A percentile compares a stretch with the other conserved stretches of the same genome.
These are phyloP conservation scores for Brassica hybrid DNA, from an alignment of 441 rosid species.

Conservation along the genomic window DNA sequence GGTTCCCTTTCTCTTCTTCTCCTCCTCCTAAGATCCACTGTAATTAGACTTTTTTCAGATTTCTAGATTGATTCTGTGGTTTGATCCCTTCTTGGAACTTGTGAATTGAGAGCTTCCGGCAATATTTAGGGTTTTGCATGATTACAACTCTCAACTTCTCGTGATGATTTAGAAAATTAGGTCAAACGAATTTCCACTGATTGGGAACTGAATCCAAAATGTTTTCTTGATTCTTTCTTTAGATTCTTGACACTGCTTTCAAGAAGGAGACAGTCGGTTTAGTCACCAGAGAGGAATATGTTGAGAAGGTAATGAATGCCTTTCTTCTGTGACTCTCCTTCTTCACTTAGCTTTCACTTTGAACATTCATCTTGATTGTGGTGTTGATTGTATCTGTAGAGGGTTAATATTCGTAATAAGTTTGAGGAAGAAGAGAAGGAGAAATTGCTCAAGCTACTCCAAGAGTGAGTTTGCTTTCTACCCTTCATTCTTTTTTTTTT, in stretches of 20 bases:
- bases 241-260: slow-evolving; percentile 94
- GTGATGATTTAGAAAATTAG: slow-evolving; percentile 1
- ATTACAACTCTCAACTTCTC: neutral
- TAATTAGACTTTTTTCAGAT: neutral
- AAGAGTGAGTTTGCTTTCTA: slow-evolving; percentile 65
- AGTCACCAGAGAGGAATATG: slow-evolving; percentile 93
- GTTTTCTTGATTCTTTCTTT: neutral
- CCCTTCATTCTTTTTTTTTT: neutral
- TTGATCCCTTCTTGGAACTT: neutral
- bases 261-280: slow-evolving; percentile 95
- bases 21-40: neutral
- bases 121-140: slow-evolving; percentile 2
- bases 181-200: no score
- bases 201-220: neutral
- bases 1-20: slow-evolving; percentile 19
- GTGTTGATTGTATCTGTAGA: slow-evolving; percentile 47
- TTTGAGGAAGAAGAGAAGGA: slow-evolving; percentile 98
- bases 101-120: neutral
- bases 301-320: slow-evolving; percentile 76
- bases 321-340: neutral
- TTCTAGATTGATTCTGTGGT: slow-evolving; percentile 18
- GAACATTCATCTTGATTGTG: neutral
- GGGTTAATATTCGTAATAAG: slow-evolving; percentile 91
- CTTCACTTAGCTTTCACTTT: neutral
- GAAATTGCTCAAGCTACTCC: slow-evolving; percentile 85